These are phyloP conservation scores for Globisporangium heterothallicum DNA, from an alignment of 352 stramenopile species.

Conservation along the genomic window DNA sequence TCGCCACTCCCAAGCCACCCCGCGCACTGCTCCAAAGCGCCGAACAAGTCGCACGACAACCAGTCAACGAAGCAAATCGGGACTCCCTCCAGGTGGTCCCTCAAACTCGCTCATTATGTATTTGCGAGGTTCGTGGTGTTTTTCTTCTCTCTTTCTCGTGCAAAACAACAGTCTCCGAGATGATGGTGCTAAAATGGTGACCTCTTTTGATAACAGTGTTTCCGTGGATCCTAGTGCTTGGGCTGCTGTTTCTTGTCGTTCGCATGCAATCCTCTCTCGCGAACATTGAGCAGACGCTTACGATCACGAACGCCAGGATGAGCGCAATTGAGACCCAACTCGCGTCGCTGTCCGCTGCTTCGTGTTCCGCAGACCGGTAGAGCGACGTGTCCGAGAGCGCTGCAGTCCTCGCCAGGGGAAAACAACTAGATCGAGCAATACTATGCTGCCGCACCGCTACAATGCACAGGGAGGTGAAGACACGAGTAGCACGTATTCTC, in stretches of 20 bases:
- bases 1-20: not conserved
- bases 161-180: not conserved
- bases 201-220: slow-evolving; percentile 27
- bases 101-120: slow-evolving; percentile 15
- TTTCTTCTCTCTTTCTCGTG: not conserved
- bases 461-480: too few relatives aligned
- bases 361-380: slow-evolving; percentile 19
- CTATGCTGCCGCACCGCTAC: too few relatives aligned
- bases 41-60: slow-evolving; percentile 9
- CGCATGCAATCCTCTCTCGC: slow-evolving; percentile 50
- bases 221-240: slow-evolving; percentile 59
- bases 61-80: slow-evolving; percentile 1
- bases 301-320: slow-evolving; percentile 34
- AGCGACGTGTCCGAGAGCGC: too few relatives aligned
- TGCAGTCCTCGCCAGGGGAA: too few relatives aligned
- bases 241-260: slow-evolving; percentile 55
- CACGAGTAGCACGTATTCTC: too few relatives aligned
- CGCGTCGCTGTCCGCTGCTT: not conserved
- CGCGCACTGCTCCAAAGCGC: slow-evolving; percentile 4
- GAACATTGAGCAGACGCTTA: slow-evolving; percentile 52
- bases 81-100: not conserved
- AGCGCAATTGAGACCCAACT: slow-evolving; percentile 29
- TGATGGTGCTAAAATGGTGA: not conserved
- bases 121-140: slow-evolving; percentile 12
- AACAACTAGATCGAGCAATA: too few relatives aligned